These are phyloP conservation scores for Phytophthora meadii DNA, from an alignment of 352 stramenopile species.

Conservation along the genomic window DNA sequence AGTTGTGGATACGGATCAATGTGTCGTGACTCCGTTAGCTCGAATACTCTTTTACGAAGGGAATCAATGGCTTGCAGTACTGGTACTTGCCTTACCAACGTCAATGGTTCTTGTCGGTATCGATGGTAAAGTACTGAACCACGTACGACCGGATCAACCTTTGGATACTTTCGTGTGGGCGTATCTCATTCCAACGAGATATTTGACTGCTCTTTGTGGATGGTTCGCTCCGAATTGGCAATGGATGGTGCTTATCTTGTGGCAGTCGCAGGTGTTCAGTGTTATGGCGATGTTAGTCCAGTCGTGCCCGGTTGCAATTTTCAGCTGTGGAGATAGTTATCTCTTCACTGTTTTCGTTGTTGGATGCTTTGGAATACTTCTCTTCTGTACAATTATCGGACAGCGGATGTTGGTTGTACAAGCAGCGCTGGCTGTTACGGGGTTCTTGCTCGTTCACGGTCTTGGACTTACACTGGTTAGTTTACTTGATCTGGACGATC, in stretches of 20 bases:
- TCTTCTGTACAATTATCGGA: constrained; percentile 1
- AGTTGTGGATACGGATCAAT: constrained; percentile 1
- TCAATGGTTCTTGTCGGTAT: constrained; percentile 14
- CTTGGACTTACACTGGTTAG: constrained; percentile 5
- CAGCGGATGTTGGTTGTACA: background rate
- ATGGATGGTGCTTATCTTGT: constrained; percentile 8
- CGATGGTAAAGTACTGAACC: constrained; percentile 2
- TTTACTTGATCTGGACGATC: constrained; percentile 9
- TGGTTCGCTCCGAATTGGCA: constrained; percentile 11
- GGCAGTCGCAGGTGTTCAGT: constrained; percentile 9
- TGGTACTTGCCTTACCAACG: constrained; percentile 7
- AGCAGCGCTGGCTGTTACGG: constrained; percentile 3
- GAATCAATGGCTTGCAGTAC: constrained; percentile 11
- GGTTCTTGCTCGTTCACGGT: constrained; percentile 7
- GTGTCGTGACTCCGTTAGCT: constrained; percentile 4
- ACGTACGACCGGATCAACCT: constrained; percentile 5
- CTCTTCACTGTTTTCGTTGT: constrained; percentile 2
- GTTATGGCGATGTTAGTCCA: constrained; percentile 10
- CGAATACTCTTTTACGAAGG: constrained; percentile 7
- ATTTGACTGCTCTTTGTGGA: constrained; percentile 3
- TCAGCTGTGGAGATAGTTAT: constrained; percentile 6
- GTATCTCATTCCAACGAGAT: constrained; percentile 11
- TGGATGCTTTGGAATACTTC: constrained; percentile 1
- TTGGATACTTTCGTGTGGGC: constrained; percentile 5
- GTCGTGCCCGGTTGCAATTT: constrained; percentile 6